Conservation (phyloP, 2,329 filamentous ascomycete species). For the Geoglossum cookeanum region DNA sequence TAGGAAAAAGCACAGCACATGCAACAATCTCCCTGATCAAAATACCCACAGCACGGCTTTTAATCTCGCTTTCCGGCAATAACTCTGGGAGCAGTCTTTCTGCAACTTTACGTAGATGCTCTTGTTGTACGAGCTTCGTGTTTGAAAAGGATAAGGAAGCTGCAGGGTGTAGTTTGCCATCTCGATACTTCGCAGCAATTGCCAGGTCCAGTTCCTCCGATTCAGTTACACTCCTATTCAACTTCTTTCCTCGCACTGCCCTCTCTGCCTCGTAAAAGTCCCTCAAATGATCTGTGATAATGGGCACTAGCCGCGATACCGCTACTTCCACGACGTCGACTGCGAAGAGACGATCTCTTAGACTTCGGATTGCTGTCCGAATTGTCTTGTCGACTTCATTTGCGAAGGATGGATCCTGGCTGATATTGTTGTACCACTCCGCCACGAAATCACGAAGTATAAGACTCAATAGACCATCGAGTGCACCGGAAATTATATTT, state of each 20-base stretch:
- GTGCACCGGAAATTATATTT: constrained; percentile 54
- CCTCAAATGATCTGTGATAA: constrained; percentile 72
- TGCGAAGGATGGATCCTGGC: constrained; percentile 56
- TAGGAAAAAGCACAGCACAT: constrained; percentile 71
- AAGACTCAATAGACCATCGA: constrained; percentile 61
- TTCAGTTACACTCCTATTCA: constrained; percentile 81
- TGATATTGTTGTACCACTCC: constrained; percentile 80
- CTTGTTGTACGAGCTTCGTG: constrained; percentile 68
- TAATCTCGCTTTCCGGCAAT: constrained; percentile 53
- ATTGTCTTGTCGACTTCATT: constrained; percentile 74
- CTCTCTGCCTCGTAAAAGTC: constrained; percentile 86
- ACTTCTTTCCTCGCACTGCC: constrained; percentile 65
- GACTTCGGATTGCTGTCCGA: constrained; percentile 47
- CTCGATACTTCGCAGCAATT: constrained; percentile 82
- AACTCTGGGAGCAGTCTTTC: constrained; percentile 53
- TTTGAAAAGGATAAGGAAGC: constrained; percentile 70
- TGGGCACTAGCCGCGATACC: constrained; percentile 66
- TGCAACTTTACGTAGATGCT: constrained; percentile 63
- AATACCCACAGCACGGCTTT: constrained; percentile 61
- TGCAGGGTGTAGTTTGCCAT: constrained; percentile 75
- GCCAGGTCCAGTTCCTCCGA: constrained; percentile 90
- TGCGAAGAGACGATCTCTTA: constrained; percentile 52
- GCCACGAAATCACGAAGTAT: constrained; percentile 69
- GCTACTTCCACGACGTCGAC: constrained; percentile 71
- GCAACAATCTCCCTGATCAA: constrained; percentile 80